Evolutionary conservation across 257 asterid species (phyloP).

Genomic region (Solanum peruvianum): DNA sequence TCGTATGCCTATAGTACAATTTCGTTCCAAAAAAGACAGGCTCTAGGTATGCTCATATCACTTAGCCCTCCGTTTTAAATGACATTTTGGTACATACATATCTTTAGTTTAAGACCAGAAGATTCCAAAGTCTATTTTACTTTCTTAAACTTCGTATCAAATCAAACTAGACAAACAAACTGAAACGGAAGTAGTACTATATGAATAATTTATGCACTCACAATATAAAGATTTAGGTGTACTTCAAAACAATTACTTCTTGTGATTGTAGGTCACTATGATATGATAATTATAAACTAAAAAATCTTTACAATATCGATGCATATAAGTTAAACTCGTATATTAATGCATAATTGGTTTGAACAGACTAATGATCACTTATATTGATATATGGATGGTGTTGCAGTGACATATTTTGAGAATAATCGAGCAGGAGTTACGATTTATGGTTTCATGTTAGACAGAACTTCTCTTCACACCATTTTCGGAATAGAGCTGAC

Average conservation of each 20-base stretch:
- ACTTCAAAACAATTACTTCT: background rate
- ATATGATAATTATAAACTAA: too few relatives aligned
- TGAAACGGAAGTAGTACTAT: too few relatives aligned
- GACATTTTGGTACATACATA: too few relatives aligned
- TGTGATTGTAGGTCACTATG: background rate
- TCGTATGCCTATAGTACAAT: conserved; percentile 55
- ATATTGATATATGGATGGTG: background rate
- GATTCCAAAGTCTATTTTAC: background rate
- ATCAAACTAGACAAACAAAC: too few relatives aligned
- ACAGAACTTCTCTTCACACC: conserved; percentile 61
- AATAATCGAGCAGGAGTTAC: conserved; percentile 90
- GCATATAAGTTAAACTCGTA: background rate
- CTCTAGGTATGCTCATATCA: conserved; percentile 43
- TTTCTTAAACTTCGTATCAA: background rate
- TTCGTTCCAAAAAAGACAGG: conserved; percentile 89
- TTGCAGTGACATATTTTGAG: conserved; percentile 77
- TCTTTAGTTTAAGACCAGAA: background rate
- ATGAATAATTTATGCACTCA: background rate
- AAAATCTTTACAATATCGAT: too few relatives aligned
- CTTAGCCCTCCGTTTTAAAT: background rate
- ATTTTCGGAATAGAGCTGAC: conserved; percentile 81
- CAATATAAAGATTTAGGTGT: background rate
- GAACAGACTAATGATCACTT: background rate
- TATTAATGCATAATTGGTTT: background rate
- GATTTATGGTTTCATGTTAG: conserved; percentile 78